Percentiles rank a stretch among this genome's conserved stretches.
These are phyloP conservation scores for Diatrype stigma DNA, from an alignment of 2,329 filamentous ascomycete species.

Conservation along the genomic window DNA sequence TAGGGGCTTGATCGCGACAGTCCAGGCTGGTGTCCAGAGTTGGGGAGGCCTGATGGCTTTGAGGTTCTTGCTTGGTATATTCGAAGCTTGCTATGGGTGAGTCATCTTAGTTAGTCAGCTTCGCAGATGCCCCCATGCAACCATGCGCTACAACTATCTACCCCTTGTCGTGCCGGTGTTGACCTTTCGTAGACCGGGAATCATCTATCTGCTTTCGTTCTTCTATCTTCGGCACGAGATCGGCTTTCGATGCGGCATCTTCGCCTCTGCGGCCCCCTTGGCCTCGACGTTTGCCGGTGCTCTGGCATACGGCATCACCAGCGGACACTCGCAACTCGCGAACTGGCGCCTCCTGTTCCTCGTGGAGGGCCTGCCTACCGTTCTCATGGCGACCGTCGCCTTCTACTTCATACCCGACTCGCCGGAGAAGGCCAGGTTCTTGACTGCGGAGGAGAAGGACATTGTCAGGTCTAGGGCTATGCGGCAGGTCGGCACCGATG, in stretches of 20 bases:
- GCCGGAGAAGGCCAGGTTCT: conserved; percentile 59
- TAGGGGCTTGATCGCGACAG: conserved; percentile 75
- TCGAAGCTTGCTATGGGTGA: conserved; percentile 17
- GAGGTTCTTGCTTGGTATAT: conserved; percentile 55
- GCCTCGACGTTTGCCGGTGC: conserved; percentile 78
- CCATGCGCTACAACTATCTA: not conserved
- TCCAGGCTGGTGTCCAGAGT: conserved; percentile 62
- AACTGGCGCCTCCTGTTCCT: conserved; percentile 82
- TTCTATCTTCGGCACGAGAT: conserved; percentile 23
- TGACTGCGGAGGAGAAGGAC: conserved; percentile 59
- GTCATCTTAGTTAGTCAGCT: too few species aligned
- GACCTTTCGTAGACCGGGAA: conserved; percentile 9
- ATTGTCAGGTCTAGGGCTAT: conserved; percentile 66
- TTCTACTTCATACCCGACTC: conserved; percentile 75
- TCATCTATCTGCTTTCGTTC: conserved; percentile 13
- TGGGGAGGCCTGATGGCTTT: conserved; percentile 56
- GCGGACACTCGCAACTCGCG: conserved; percentile 65
- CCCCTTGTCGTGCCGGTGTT: not conserved
- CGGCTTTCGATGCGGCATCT: conserved; percentile 21
- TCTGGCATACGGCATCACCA: conserved; percentile 74
- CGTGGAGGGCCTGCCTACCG: conserved; percentile 77
- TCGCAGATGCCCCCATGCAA: too few species aligned
- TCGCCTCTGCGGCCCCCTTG: conserved; percentile 68
- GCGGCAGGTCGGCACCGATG: conserved; percentile 40
- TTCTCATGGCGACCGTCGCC: conserved; percentile 67